These are phyloP conservation scores for Ulota crispa DNA, from an alignment of 225 moss, liverwort and hornwort species.

Conservation along the genomic window DNA sequence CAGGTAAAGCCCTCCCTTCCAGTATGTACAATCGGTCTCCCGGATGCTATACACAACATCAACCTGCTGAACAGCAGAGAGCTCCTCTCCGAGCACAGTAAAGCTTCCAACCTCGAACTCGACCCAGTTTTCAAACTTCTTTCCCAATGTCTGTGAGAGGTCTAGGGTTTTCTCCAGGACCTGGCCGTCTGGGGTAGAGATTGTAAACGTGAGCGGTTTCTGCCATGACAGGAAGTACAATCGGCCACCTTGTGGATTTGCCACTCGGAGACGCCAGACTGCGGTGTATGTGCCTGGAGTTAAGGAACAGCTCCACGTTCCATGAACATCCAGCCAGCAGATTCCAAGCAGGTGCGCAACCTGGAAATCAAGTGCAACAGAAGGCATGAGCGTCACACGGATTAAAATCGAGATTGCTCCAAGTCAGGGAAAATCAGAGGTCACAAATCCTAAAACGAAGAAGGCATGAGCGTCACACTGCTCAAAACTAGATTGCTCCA, in stretches of 20 bases:
- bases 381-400: conserved; percentile 1
- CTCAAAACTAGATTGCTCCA: not conserved
- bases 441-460: not conserved
- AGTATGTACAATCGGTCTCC: conserved; percentile 69
- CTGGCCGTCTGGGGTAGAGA: conserved; percentile 57
- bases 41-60: conserved; percentile 53
- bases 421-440: not conserved
- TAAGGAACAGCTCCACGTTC: conserved; percentile 77
- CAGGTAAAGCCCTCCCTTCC: conserved; percentile 86
- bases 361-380: conserved; percentile 28
- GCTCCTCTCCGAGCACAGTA: conserved; percentile 48
- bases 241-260: conserved; percentile 86
- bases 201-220: conserved; percentile 59
- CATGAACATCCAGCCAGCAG: conserved; percentile 72
- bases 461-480: conserved; percentile 1
- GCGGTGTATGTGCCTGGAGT: conserved; percentile 74
- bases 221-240: conserved; percentile 74
- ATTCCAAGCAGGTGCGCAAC: conserved; percentile 82
- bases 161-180: conserved; percentile 63
- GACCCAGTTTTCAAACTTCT: conserved; percentile 74
- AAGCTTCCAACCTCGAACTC: conserved; percentile 88
- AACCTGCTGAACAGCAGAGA: conserved; percentile 45
- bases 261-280: conserved; percentile 77
- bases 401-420: not conserved
- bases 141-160: conserved; percentile 43